Conservation (phyloP, 2,329 filamentous ascomycete species). For the Aspergillus ruber region DNA sequence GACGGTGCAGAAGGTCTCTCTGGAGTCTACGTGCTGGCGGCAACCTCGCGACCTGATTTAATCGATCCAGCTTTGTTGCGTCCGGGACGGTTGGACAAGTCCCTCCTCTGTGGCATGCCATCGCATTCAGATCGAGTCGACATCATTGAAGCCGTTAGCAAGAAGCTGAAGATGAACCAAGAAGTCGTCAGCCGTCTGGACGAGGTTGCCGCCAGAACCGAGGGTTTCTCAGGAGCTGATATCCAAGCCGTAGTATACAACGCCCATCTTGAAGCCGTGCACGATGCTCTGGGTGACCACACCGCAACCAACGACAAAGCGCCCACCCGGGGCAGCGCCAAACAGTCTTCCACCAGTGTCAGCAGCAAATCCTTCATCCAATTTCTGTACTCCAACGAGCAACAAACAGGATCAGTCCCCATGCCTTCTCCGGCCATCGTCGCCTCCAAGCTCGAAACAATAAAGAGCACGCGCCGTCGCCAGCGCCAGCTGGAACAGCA, state of each 20-base stretch:
- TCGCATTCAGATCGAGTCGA: slow-evolving; percentile 73
- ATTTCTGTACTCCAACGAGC: slow-evolving; percentile 67
- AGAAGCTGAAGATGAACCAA: slow-evolving; percentile 67
- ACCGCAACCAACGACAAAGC: slow-evolving; percentile 34
- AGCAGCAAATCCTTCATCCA: slow-evolving; percentile 58
- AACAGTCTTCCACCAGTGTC: slow-evolving; percentile 25
- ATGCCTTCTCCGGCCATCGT: slow-evolving; percentile 75
- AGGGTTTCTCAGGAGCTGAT: slow-evolving; percentile 91
- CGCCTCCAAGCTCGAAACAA: slow-evolving; percentile 70
- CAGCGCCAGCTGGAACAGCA: slow-evolving; percentile 49
- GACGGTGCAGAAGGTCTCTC: slow-evolving; percentile 92
- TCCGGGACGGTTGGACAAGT: slow-evolving; percentile 90
- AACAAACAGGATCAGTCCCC: slow-evolving; percentile 49
- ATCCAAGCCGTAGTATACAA: slow-evolving; percentile 94
- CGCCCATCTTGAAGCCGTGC: slow-evolving; percentile 92
- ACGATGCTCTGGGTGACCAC: slow-evolving; percentile 70
- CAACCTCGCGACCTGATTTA: slow-evolving; percentile 84
- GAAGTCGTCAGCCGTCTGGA: slow-evolving; percentile 58
- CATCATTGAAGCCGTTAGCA: slow-evolving; percentile 77
- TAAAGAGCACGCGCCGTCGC: slow-evolving; percentile 64
- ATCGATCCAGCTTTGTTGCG: slow-evolving; percentile 91
- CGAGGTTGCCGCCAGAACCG: slow-evolving; percentile 73
- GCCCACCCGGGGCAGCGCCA: slow-evolving; percentile 21
- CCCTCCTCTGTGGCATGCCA: slow-evolving; percentile 84
- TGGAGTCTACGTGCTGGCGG: slow-evolving; percentile 93